Conservation (phyloP, 768 basidiomycete species). For the Mycena epipterygia region DNA sequence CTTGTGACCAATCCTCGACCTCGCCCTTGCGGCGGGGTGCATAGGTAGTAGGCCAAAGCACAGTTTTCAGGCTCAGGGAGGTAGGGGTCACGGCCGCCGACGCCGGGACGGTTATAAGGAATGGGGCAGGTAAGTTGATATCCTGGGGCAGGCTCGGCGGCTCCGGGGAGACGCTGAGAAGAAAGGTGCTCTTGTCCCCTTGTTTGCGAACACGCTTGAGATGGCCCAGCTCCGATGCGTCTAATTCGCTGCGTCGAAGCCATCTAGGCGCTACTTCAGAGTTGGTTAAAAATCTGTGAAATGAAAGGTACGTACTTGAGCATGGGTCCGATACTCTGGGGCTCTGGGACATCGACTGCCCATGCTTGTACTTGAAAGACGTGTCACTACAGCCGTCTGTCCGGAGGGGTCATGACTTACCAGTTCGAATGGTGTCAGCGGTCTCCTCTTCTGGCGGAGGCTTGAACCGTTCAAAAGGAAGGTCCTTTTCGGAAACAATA, state of each 20-base stretch:
- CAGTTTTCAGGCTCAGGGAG: conserved; percentile 75
- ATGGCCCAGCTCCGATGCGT: conserved; percentile 74
- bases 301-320: conserved; percentile 64
- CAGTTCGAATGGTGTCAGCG: conserved; percentile 66
- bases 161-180: conserved; percentile 58
- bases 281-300: not conserved
- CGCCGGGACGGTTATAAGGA: conserved; percentile 72
- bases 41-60: conserved; percentile 90
- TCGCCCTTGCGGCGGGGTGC: conserved; percentile 79
- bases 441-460: conserved; percentile 76
- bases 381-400: conserved; percentile 13
- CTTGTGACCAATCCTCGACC: conserved; percentile 74
- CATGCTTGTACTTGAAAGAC: conserved; percentile 72
- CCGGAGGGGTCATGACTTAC: conserved; percentile 47
- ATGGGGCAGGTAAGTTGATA: conserved; percentile 64
- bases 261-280: conserved; percentile 61
- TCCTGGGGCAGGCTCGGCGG: conserved; percentile 66
- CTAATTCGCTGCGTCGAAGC: conserved; percentile 74
- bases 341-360: conserved; percentile 82
- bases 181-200: conserved; percentile 61
- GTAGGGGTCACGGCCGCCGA: conserved; percentile 75
- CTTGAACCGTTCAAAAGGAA: conserved; percentile 78
- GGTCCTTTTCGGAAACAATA: conserved; percentile 65
- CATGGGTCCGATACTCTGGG: conserved; percentile 68
- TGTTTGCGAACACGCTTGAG: conserved; percentile 83